A percentile compares a stretch with the other conserved stretches of the same genome.
These are phyloP conservation scores for Morella rubra DNA, from an alignment of 306 rosid genomes.

Conservation along the genomic window DNA sequence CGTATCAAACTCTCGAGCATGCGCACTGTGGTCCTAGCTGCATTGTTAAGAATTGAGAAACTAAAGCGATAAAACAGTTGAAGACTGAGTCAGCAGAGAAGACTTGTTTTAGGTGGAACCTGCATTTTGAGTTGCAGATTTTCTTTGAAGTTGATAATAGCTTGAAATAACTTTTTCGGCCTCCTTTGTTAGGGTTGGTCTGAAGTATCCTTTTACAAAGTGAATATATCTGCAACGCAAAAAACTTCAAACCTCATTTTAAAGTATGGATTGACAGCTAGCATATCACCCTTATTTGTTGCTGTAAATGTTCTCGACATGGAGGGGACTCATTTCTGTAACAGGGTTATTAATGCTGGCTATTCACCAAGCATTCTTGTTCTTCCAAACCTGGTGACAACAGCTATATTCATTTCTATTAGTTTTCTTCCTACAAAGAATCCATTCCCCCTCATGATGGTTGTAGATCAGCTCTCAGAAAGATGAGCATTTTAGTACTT, in stretches of 20 bases:
- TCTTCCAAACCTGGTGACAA: too few species aligned
- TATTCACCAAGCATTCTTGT: too few species aligned
- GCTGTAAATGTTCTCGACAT: too few species aligned
- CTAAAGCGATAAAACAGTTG: constrained; percentile 24
- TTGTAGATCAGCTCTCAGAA: too few species aligned
- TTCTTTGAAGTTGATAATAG: constrained; percentile 96
- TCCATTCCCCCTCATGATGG: too few species aligned
- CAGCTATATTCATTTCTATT: too few species aligned
- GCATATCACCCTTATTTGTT: too few species aligned
- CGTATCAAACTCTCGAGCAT: constrained; percentile 99
- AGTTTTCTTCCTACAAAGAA: too few species aligned
- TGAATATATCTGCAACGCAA: constrained; percentile 66
- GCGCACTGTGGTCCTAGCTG: constrained; percentile 95
- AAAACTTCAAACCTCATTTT: background rate
- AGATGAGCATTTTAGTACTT: too few species aligned
- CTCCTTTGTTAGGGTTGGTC: constrained; percentile 78
- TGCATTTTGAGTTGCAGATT: constrained; percentile 84
- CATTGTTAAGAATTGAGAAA: constrained; percentile 34
- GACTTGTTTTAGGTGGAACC: constrained; percentile 43
- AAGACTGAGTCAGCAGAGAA: constrained; percentile 6
- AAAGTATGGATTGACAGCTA: background rate
- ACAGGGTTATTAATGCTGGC: too few species aligned
- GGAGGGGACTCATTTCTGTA: too few species aligned
- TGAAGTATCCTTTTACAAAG: constrained; percentile 69
- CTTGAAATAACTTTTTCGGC: constrained; percentile 84